Evolutionary conservation across 108 stramenopile species (phyloP).

Genomic region (Nannochloropsis oceanica): DNA sequence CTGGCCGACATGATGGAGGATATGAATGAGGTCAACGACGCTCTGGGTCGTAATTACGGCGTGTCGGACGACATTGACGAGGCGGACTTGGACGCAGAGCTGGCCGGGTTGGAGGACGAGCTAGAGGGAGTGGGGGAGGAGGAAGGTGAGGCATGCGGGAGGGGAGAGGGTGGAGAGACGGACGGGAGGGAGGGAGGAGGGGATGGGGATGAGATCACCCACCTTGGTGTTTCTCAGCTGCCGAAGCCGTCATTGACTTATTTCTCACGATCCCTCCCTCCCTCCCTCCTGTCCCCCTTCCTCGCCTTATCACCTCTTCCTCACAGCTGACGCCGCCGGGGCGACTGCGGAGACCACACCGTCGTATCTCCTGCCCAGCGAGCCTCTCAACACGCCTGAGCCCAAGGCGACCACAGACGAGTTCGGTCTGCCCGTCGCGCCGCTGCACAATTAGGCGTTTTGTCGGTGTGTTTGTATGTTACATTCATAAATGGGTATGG

Average conservation of each 20-base stretch:
- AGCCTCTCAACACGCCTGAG: slow-evolving; percentile 3
- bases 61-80: slow-evolving; percentile 88
- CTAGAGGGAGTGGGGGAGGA: slow-evolving; percentile 54
- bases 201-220: slow-evolving; percentile 21
- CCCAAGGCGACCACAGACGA: slow-evolving; percentile 8
- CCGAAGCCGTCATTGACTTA: not conserved
- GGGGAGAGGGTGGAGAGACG: slow-evolving; percentile 29
- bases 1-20: slow-evolving; percentile 78
- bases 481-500: too few relatives aligned
- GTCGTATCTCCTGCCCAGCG: slow-evolving; percentile 17
- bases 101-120: slow-evolving; percentile 87
- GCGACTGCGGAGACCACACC: slow-evolving; percentile 12
- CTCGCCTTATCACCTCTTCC: not conserved
- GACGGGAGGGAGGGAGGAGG: slow-evolving; percentile 29
- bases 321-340: not conserved
- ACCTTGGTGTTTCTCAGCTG: not conserved
- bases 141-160: slow-evolving; percentile 18
- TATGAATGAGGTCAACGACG: slow-evolving; percentile 87
- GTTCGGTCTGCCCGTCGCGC: slow-evolving; percentile 29
- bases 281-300: not conserved
- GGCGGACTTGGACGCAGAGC: slow-evolving; percentile 87
- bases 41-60: slow-evolving; percentile 73
- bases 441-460: not conserved
- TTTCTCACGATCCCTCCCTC: not conserved
- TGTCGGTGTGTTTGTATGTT: too few relatives aligned